Evolutionary conservation across 2,329 filamentous ascomycete species (phyloP).

Genomic region (Xylaria sp.): DNA sequence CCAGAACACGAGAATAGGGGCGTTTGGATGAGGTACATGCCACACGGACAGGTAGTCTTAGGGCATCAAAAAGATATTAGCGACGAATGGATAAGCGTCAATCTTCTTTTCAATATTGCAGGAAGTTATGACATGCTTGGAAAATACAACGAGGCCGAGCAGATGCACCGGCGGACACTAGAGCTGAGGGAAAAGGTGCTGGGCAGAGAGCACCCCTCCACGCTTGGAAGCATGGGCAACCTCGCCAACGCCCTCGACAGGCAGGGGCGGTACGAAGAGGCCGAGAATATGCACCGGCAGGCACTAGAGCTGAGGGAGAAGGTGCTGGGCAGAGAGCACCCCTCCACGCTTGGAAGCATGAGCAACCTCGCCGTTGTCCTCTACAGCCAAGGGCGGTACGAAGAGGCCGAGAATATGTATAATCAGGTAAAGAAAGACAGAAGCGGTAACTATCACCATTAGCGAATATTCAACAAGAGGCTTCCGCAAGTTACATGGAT

Average conservation of each 20-base stretch:
- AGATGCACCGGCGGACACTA: constrained; percentile 2
- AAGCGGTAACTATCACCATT: too few species aligned
- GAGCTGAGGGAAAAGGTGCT: neutral
- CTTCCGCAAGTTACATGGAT: too few species aligned
- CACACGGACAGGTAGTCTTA: constrained; percentile 6
- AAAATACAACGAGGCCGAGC: constrained; percentile 1
- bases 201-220: neutral
- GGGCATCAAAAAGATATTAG: neutral
- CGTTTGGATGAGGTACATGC: constrained; percentile 7
- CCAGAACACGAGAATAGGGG: neutral
- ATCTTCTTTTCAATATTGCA: neutral
- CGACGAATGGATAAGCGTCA: too few species aligned
- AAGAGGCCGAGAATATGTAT: neutral
- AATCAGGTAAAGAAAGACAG: too few species aligned
- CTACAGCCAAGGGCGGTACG: too few species aligned
- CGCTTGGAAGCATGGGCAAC: neutral
- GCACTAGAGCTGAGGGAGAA: neutral
- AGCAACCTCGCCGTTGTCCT: too few species aligned
- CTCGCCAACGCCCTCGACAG: neutral
- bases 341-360: too few species aligned
- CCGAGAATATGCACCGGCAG: neutral
- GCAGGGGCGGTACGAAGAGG: constrained; percentile 1
- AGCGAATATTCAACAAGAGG: too few species aligned
- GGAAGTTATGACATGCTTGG: neutral
- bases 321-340: neutral